Percentiles rank a stretch among this genome's conserved stretches.
Evolutionary conservation across 1,284 basidiomycete species (phyloP).

Genomic region (Ustilago xerochloae): DNA sequence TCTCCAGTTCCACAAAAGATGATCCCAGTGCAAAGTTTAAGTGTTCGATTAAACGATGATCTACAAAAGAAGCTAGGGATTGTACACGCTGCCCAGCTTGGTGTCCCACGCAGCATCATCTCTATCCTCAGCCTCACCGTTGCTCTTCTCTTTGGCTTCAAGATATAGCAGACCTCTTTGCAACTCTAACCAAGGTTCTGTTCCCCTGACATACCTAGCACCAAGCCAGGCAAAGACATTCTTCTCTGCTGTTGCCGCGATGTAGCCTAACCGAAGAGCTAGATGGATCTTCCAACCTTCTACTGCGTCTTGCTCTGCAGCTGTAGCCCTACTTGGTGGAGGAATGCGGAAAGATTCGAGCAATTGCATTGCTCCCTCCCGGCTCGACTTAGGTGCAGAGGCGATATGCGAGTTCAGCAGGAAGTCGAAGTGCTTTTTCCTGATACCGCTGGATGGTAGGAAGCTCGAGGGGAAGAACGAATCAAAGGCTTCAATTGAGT

Average conservation of each 20-base stretch:
- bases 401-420: constrained; percentile 33
- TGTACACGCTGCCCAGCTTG: constrained; percentile 25
- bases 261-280: constrained; percentile 11
- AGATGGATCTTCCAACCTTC: constrained; percentile 2
- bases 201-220: constrained; percentile 47
- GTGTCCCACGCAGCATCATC: constrained; percentile 19
- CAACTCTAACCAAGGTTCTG: constrained; percentile 50
- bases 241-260: constrained; percentile 32
- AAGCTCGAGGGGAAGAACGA: constrained; percentile 68
- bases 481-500: constrained; percentile 67
- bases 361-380: constrained; percentile 68
- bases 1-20: no score
- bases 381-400: constrained; percentile 43
- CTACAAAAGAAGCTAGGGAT: not conserved
- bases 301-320: constrained; percentile 56
- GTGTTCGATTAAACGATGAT: no score
- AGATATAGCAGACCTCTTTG: constrained; percentile 22
- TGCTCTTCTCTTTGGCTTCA: not conserved
- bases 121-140: not conserved
- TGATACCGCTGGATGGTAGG: not conserved
- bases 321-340: constrained; percentile 61
- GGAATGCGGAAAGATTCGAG: constrained; percentile 69
- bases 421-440: constrained; percentile 11
- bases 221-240: constrained; percentile 26
- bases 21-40: not conserved